phyloP scores from a whole-genome alignment of 805 yeast species.

The Ogataea wickerhamii region DNA sequence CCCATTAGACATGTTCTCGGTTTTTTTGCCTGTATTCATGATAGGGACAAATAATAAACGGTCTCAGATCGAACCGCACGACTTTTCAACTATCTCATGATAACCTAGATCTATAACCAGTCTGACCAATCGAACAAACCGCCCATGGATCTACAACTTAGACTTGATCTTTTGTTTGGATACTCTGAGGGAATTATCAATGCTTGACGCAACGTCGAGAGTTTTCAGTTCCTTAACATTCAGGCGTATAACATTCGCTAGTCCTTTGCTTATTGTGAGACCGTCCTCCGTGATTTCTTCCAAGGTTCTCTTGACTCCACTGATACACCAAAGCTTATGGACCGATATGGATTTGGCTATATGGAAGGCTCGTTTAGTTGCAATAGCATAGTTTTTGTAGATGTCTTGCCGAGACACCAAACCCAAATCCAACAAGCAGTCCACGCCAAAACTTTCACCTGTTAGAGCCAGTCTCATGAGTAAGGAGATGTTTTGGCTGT shows the following conservation, averaged over 20 bases:
- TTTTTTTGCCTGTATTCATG: too few relatives aligned
- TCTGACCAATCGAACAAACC: too few relatives aligned
- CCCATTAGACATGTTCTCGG: too few relatives aligned
- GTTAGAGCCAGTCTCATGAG: constrained; percentile 60
- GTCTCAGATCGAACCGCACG: too few relatives aligned
- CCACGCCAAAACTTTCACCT: constrained; percentile 51
- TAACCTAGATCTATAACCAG: too few relatives aligned
- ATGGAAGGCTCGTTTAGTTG: constrained; percentile 44
- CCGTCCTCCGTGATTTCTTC: constrained; percentile 40
- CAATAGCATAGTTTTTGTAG: constrained; percentile 44
- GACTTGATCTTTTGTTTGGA: too few relatives aligned
- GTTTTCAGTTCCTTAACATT: constrained; percentile 11
- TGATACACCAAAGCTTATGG: constrained; percentile 56
- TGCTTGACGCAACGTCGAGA: too few relatives aligned
- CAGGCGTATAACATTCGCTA: constrained; percentile 43
- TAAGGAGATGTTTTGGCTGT: constrained; percentile 53
- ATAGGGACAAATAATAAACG: too few relatives aligned
- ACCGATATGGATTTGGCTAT: constrained; percentile 46
- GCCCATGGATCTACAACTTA: too few relatives aligned
- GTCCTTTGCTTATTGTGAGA: constrained; percentile 39
- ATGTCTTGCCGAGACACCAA: constrained; percentile 43
- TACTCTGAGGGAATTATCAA: too few relatives aligned
- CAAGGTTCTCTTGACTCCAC: constrained; percentile 58
- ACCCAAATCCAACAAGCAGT: constrained; percentile 57
- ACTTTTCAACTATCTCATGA: too few relatives aligned